phyloP scores from a whole-genome alignment of 2,329 filamentous ascomycete species.

The Metarhizium rileyi region DNA sequence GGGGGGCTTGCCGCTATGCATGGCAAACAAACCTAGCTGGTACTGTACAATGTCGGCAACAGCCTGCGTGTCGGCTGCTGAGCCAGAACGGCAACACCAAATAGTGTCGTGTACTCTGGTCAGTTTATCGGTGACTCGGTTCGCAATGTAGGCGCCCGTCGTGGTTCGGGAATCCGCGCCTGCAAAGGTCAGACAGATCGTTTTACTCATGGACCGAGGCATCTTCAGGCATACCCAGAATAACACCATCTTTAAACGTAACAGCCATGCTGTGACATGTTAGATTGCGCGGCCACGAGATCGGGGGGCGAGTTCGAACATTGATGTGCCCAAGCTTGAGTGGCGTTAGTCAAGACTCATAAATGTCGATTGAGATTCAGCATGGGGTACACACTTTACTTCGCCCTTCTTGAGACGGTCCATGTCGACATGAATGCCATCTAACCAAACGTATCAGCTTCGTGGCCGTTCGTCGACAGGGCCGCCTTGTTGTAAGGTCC shows the following conservation, averaged over 20 bases:
- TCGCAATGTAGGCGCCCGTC: slow-evolving; percentile 95
- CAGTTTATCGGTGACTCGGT: slow-evolving; percentile 98
- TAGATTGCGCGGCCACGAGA: slow-evolving; percentile 18
- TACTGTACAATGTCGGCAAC: slow-evolving; percentile 98
- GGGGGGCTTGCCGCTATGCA: slow-evolving; percentile 79
- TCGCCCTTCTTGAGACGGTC: slow-evolving; percentile 96
- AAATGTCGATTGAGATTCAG: not conserved
- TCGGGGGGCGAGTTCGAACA: slow-evolving; percentile 44
- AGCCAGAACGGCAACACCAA: slow-evolving; percentile 98
- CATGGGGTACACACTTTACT: slow-evolving; percentile 68
- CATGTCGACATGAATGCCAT: slow-evolving; percentile 99
- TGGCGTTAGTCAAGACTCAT: not conserved
- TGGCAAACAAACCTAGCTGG: slow-evolving; percentile 84
- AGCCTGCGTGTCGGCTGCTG: slow-evolving; percentile 93
- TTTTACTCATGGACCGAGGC: not conserved
- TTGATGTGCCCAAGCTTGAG: slow-evolving; percentile 83
- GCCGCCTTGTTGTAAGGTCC: not conserved
- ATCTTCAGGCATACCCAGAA: slow-evolving; percentile 52
- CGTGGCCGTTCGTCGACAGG: slow-evolving; percentile 7
- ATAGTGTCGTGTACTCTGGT: slow-evolving; percentile 98
- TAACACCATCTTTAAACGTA: slow-evolving; percentile 97
- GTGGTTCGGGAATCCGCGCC: slow-evolving; percentile 96
- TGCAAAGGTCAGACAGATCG: slow-evolving; percentile 19
- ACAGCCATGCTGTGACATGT: slow-evolving; percentile 72
- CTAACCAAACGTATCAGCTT: slow-evolving; percentile 35